These are phyloP conservation scores for Ogataea neopini DNA, from an alignment of 805 yeast species.

Conservation along the genomic window DNA sequence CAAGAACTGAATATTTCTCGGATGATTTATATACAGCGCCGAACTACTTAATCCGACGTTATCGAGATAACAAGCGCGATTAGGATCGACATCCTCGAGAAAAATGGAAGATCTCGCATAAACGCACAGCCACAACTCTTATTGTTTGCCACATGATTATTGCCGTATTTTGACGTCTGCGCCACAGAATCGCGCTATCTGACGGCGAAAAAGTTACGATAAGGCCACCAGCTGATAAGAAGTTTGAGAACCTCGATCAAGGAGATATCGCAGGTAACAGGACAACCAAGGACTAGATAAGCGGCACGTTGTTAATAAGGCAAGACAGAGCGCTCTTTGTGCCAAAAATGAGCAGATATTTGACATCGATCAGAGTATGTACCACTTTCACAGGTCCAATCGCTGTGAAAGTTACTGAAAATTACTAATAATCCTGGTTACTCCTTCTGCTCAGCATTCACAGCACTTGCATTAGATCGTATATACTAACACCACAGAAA, in stretches of 20 bases:
- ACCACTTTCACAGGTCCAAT: too few species aligned
- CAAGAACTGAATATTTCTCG: background rate
- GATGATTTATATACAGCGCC: background rate
- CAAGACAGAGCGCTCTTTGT: too few species aligned
- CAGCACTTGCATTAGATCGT: too few species aligned
- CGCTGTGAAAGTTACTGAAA: too few species aligned
- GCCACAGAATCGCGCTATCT: background rate
- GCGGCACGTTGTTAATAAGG: too few species aligned
- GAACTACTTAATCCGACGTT: background rate
- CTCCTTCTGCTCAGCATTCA: too few species aligned
- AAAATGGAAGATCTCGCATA: background rate
- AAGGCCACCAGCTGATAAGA: background rate
- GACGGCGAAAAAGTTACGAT: background rate
- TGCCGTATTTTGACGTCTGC: background rate
- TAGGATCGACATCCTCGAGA: background rate
- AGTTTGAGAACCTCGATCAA: background rate
- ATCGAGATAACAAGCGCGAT: background rate
- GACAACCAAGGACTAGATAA: too few species aligned
- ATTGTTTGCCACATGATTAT: too few species aligned
- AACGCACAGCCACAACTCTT: background rate
- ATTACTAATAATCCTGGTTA: too few species aligned
- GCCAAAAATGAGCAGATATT: too few species aligned
- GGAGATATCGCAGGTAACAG: constrained; percentile 1
- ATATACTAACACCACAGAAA: too few species aligned
- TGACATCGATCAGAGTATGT: too few species aligned